Evolutionary conservation across 2,329 filamentous ascomycete species (phyloP), one percentile per base, ranked within the genome.

Genomic region (Neoscytalidium dimidiatum): DNA sequence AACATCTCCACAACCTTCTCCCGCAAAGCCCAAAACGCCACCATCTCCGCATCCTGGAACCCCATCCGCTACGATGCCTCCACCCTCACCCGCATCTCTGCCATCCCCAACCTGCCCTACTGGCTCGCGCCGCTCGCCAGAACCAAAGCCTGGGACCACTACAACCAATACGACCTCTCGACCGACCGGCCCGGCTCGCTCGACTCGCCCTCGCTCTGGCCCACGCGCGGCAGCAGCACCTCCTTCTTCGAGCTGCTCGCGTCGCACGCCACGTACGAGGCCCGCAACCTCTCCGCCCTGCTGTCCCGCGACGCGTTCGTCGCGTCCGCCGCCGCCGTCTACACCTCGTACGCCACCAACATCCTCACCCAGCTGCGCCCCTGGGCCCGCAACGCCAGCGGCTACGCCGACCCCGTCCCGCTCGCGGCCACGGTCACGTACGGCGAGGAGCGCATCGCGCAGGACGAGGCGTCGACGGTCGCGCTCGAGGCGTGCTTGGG

Each of bases 201-300:
- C 23, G 49, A 56, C 49, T 31, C 35, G 35, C 9, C 8, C 0
- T 33, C 49, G 3, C 61, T 64, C 1, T 64, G 61, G 61, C 61
- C 61, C 17, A 64, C 61, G n/a, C 61, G 61, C 35, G 61, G 48
- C 26, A 56, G 49, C 48, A 56, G 49, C 35, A 56, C 61, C 19
- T 29, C n/a, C 3, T 64, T 64, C 43, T 64, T 58, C 51, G 62
- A 64, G 31, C 62, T 64, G 14, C 43, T 64, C 9, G 62, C 62
- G 17, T 23, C 38, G 3, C 41, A 48, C 51, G 41, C 62, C 6
- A 14, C 17, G 3, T 38, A 64, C 41, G 1, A 29, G 1, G 21
- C 35, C 14, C 6, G 8, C 35, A 48, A 64, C 38, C 49, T 64
- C 2, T 17, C 41, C 9, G 29, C 38, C 1, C 43, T 57, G 1